Percentiles rank a stretch among this genome's conserved stretches.
phyloP scores from a whole-genome alignment of 1,139 yeast genomes.

The Zygosaccharomyces pseudobailii region DNA sequence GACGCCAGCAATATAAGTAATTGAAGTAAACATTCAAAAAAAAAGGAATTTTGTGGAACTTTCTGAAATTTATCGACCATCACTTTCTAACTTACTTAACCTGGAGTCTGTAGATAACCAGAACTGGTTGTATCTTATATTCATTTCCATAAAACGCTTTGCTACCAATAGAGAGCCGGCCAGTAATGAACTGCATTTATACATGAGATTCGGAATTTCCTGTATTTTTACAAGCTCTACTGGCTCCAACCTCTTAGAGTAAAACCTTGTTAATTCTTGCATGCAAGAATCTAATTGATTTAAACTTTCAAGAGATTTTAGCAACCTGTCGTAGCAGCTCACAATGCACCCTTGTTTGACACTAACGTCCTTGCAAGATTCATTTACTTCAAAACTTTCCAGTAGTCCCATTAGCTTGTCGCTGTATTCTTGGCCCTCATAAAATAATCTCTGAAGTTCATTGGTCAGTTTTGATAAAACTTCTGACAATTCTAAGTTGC shows the following conservation, averaged over 20 bases:
- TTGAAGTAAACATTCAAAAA: background rate
- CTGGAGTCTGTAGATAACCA: slow-evolving; percentile 5
- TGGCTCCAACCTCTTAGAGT: background rate
- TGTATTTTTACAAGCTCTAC: background rate
- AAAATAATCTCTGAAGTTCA: slow-evolving; percentile 3
- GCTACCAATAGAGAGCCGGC: slow-evolving; percentile 9
- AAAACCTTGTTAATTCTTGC: slow-evolving; percentile 5
- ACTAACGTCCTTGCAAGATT: background rate
- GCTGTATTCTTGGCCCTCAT: slow-evolving; percentile 6
- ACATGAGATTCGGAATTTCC: slow-evolving; percentile 7
- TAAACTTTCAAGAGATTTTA: slow-evolving; percentile 5
- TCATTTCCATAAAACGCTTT: slow-evolving; percentile 11
- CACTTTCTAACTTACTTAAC: slow-evolving; percentile 1
- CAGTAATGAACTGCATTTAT: slow-evolving; percentile 9
- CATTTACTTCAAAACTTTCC: slow-evolving; percentile 4
- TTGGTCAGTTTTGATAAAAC: background rate
- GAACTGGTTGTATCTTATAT: slow-evolving; percentile 10
- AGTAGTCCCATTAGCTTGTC: slow-evolving; percentile 4
- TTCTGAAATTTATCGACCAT: background rate
- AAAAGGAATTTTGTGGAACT: too few species aligned
- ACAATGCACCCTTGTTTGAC: slow-evolving; percentile 1
- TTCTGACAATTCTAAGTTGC: slow-evolving; percentile 1
- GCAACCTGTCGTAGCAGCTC: slow-evolving; percentile 10
- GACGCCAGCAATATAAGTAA: background rate
- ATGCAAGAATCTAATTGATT: slow-evolving; percentile 8